Evolutionary conservation across 768 basidiomycete genomes (phyloP).

Genomic region (Paxillus ammoniavirescens): DNA sequence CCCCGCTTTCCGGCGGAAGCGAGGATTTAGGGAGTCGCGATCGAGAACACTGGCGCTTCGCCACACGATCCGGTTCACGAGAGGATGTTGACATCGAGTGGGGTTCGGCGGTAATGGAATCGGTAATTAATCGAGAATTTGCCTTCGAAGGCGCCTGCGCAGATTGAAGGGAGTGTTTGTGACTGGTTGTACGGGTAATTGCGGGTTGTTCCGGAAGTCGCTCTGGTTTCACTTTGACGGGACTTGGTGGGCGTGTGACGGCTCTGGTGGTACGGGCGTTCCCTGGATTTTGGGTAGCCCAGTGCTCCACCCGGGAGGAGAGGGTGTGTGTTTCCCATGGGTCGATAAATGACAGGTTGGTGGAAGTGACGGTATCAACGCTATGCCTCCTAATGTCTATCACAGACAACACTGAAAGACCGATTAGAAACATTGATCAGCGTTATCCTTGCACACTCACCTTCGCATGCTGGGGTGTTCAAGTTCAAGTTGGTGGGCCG

Average conservation of each 20-base stretch:
- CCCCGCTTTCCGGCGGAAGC: background rate
- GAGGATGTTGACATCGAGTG: background rate
- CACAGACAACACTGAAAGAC: background rate
- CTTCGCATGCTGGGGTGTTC: background rate
- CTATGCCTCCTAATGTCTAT: background rate
- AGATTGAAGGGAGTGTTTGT: background rate
- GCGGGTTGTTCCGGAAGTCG: background rate
- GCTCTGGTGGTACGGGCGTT: background rate
- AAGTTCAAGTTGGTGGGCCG: background rate
- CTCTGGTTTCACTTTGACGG: background rate
- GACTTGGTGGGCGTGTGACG: background rate
- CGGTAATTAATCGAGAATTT: background rate
- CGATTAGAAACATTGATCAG: background rate
- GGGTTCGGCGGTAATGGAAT: background rate
- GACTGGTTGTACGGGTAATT: background rate
- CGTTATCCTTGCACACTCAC: background rate
- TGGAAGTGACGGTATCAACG: background rate
- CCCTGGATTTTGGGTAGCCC: background rate
- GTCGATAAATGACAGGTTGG: background rate
- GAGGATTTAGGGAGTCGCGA: background rate
- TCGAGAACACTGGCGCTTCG: background rate
- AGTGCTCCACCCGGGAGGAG: background rate
- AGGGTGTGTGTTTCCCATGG: background rate
- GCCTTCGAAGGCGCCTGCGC: background rate
- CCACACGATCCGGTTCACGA: background rate